Evolutionary conservation across 306 rosid genomes (phyloP).

Genomic region (Begonia masoniana): DNA sequence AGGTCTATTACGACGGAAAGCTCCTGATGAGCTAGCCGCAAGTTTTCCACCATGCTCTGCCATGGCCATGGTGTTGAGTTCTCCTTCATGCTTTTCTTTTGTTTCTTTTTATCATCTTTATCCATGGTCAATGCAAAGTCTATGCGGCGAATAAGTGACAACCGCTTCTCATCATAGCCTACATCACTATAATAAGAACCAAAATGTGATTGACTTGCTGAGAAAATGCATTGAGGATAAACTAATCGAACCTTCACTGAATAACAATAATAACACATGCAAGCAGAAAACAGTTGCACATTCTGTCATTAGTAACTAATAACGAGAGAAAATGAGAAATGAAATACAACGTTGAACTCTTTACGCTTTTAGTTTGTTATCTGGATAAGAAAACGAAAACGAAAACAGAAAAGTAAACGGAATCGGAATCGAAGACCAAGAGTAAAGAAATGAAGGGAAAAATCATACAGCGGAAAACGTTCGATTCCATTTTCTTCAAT

Average conservation of each 20-base stretch:
- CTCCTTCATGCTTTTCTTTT: slow-evolving; percentile 73
- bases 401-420: neutral
- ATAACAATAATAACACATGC: neutral
- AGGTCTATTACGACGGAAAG: slow-evolving; percentile 75
- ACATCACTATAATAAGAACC: slow-evolving; percentile 27
- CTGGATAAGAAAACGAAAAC: neutral
- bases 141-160: slow-evolving; percentile 55
- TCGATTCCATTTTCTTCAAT: slow-evolving; percentile 79
- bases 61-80: slow-evolving; percentile 69
- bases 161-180: slow-evolving; percentile 73
- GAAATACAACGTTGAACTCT: too few species aligned
- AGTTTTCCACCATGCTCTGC: slow-evolving; percentile 82
- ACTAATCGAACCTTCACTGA: neutral
- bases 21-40: slow-evolving; percentile 81
- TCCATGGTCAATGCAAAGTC: slow-evolving; percentile 92
- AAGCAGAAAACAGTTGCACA: neutral
- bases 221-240: neutral
- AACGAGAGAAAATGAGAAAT: too few species aligned
- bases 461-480: slow-evolving; percentile 58
- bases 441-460: slow-evolving; percentile 2
- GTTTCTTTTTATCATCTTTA: slow-evolving; percentile 66
- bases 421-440: neutral
- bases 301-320: too few species aligned
- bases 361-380: too few species aligned
- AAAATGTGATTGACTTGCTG: neutral